These are phyloP conservation scores for Pythium insidiosum DNA, from an alignment of 352 stramenopile species.

Conservation along the genomic window DNA sequence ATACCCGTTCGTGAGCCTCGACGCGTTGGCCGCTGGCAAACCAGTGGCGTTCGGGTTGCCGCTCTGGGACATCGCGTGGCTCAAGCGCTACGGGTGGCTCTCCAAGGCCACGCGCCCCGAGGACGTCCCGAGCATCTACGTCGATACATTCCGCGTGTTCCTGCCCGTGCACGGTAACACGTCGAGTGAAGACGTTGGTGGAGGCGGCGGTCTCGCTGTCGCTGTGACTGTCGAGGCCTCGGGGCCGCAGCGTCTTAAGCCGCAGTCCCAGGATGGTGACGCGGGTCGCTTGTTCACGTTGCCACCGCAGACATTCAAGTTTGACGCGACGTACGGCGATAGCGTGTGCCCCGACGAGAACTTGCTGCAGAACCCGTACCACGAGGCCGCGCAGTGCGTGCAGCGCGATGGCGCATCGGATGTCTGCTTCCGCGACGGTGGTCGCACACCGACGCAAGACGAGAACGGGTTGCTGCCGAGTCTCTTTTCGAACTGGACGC, in stretches of 20 bases:
- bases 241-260: background rate
- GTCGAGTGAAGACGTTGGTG: background rate
- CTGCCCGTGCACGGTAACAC: background rate
- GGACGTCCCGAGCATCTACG: slow-evolving; percentile 4
- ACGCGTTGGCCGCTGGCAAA: background rate
- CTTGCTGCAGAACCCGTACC: slow-evolving; percentile 1
- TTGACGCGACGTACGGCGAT: slow-evolving; percentile 3
- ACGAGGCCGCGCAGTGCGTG: slow-evolving; percentile 4
- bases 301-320: slow-evolving; percentile 3
- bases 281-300: background rate
- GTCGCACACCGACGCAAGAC: background rate
- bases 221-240: background rate
- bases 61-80: slow-evolving; percentile 3
- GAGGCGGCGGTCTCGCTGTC: no score
- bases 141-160: slow-evolving; percentile 3
- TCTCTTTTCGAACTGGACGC: slow-evolving; percentile 4
- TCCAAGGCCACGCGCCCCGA: background rate
- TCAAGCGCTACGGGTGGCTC: slow-evolving; percentile 5
- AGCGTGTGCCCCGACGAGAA: background rate
- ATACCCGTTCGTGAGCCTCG: slow-evolving; percentile 2
- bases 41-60: background rate
- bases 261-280: background rate
- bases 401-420: slow-evolving; percentile 1
- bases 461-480: slow-evolving; percentile 1
- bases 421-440: background rate